Evolutionary conservation across 192 early-diverging fungal species (phyloP).

Genomic region (Coemansia sp.): DNA sequence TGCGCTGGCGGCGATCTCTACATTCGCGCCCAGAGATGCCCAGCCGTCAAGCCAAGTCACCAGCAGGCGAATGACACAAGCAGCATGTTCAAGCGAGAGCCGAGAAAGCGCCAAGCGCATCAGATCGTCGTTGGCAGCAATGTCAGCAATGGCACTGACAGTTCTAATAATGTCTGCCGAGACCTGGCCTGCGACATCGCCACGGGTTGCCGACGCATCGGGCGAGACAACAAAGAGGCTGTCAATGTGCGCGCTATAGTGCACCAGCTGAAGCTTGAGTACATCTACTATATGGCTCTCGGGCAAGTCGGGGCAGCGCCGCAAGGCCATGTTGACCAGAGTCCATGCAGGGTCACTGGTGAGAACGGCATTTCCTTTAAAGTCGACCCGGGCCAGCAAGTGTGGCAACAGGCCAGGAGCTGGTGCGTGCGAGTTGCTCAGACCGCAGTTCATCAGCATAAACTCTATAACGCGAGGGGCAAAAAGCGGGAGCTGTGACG

Average conservation of each 20-base stretch:
- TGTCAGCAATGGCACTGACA: slow-evolving; percentile 27
- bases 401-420: slow-evolving; percentile 48
- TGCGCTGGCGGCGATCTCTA: slow-evolving; percentile 48
- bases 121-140: slow-evolving; percentile 29
- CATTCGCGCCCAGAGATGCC: slow-evolving; percentile 34
- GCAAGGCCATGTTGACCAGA: slow-evolving; percentile 35
- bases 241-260: slow-evolving; percentile 24
- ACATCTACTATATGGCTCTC: slow-evolving; percentile 40
- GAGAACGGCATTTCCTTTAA: slow-evolving; percentile 11
- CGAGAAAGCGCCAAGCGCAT: slow-evolving; percentile 39
- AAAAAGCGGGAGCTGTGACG: slow-evolving; percentile 49
- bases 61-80: slow-evolving; percentile 42
- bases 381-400: slow-evolving; percentile 45
- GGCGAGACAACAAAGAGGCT: slow-evolving; percentile 21
- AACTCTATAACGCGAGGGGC: slow-evolving; percentile 50
- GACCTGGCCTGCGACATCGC: neutral
- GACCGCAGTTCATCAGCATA: slow-evolving; percentile 49
- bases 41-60: slow-evolving; percentile 39
- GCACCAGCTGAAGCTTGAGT: slow-evolving; percentile 39
- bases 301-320: slow-evolving; percentile 46
- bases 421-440: slow-evolving; percentile 49
- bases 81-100: slow-evolving; percentile 31
- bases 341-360: slow-evolving; percentile 35
- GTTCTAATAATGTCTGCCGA: slow-evolving; percentile 28
- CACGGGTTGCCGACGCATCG: neutral